Evolutionary conservation across 2,329 filamentous ascomycete species (phyloP), one percentile per base, ranked within the genome.

Genomic region (Aspergillus glaucus): DNA sequence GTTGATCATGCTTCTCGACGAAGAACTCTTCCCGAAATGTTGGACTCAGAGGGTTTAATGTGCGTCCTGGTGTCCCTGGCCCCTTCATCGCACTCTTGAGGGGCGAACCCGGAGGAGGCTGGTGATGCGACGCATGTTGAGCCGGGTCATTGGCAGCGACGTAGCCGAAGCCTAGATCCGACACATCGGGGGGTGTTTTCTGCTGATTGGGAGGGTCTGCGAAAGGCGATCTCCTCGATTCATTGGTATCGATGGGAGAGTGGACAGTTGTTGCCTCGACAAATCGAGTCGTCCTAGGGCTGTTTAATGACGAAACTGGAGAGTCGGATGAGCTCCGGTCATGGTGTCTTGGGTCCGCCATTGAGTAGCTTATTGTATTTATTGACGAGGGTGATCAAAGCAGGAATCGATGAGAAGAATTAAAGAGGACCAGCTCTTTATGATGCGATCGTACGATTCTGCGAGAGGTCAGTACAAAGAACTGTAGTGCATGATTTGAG

Each of bases 81-180:
- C 87, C 84, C 73, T 82, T 95, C 77, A 96, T 79, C 47, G 90
- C 91, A 69, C 89, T 95, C 78, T 93, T 95, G 60, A 95, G 79
- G 6, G 88, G 88, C 17, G 87, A 86, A 60, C 79, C 85, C 46
- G 88, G 88, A 32, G 84, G 81, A 34, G 84, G 81, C 75, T 80
- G 80, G 51, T 79, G 84, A 63, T 66, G 59, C 10, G 58, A 62
- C 61, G 68, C 75, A 72, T 72, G 68, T 59, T 71, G 69, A 49
- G 75, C 67, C 24, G 73, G 66, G 54, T 76, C 72, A 58, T 78
- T 78, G 60, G 81, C 68, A 55, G 75, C 78, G 64, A 96, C 87
- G 73, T 95, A 96, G 67, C 91, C 90, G 69, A 97, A 96, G 57
- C 91, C 91, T 56, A 95, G 81, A 72, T 95, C 90, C 50, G 85